Conservation (phyloP, 192 early-diverging fungal genomes). For the Linnemannia elongata region DNA sequence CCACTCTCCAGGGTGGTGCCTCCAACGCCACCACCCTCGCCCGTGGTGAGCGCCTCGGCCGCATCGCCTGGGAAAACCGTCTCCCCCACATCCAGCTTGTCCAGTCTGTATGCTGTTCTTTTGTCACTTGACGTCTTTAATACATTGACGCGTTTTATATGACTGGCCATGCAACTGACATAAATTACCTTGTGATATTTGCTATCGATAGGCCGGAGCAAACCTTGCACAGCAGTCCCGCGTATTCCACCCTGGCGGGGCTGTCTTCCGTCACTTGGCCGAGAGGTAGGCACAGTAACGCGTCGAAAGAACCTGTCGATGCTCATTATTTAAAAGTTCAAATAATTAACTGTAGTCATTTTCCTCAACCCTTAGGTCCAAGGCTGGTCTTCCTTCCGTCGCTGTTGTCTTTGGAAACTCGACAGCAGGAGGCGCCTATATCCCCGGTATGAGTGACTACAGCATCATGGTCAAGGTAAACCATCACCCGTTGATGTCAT, state of each 20-base stretch:
- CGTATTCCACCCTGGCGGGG: slow-evolving; percentile 76
- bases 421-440: slow-evolving; percentile 77
- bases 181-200: background rate
- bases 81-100: slow-evolving; percentile 70
- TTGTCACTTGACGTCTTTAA: background rate
- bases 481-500: background rate
- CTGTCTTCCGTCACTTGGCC: slow-evolving; percentile 71
- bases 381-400: slow-evolving; percentile 70
- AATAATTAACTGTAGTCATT: background rate
- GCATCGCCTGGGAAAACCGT: slow-evolving; percentile 70
- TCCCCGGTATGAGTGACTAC: slow-evolving; percentile 76
- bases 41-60: slow-evolving; percentile 66
- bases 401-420: slow-evolving; percentile 76
- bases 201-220: slow-evolving; percentile 66
- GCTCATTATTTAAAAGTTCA: background rate
- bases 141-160: background rate
- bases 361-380: slow-evolving; percentile 60
- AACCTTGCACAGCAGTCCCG: slow-evolving; percentile 75
- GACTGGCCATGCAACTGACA: background rate
- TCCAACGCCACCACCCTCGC: slow-evolving; percentile 69
- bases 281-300: slow-evolving; percentile 46
- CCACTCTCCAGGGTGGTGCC: slow-evolving; percentile 72
- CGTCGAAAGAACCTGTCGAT: background rate
- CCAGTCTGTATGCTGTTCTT: slow-evolving; percentile 61
- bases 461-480: slow-evolving; percentile 74